A percentile compares a stretch with the other conserved stretches of the same genome.
Conservation (phyloP, 192 early-diverging fungal genomes). For the Glomus cerebriforme region DNA sequence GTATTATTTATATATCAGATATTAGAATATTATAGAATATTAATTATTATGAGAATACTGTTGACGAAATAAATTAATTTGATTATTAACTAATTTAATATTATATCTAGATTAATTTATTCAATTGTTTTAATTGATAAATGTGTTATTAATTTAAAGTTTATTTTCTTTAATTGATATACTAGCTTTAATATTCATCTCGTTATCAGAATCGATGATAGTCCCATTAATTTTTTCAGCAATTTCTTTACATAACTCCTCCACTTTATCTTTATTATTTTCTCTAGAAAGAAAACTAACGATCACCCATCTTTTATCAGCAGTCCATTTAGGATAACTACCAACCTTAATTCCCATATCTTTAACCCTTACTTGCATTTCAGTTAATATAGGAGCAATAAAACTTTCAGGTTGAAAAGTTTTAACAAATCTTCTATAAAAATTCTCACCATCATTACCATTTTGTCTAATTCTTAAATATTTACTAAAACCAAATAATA, state of each 20-base stretch:
- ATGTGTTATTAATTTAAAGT: not conserved
- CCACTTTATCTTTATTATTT: conserved; percentile 8
- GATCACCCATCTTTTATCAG: conserved; percentile 42
- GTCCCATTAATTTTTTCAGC: conserved; percentile 32
- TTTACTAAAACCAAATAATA: conserved; percentile 38
- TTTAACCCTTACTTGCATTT: conserved; percentile 37
- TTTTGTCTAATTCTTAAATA: conserved; percentile 25
- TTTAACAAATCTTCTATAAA: conserved; percentile 47
- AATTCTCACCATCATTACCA: conserved; percentile 26
- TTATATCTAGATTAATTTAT: too few species aligned
- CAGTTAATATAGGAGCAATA: conserved; percentile 47
- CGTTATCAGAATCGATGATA: not conserved
- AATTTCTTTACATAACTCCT: conserved; percentile 36
- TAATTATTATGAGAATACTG: too few species aligned
- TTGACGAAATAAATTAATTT: too few species aligned
- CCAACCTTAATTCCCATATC: conserved; percentile 50
- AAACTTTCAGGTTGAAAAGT: conserved; percentile 48
- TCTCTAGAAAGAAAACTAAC: conserved; percentile 57
- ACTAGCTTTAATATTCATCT: not conserved
- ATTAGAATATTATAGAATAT: too few species aligned
- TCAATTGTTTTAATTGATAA: too few species aligned
- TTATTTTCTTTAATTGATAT: not conserved
- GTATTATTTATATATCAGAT: too few species aligned
- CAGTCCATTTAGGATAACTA: conserved; percentile 57
- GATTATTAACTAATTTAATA: too few species aligned